phyloP scores from a whole-genome alignment of 1,284 basidiomycete genomes.

The Boletus smithii region DNA sequence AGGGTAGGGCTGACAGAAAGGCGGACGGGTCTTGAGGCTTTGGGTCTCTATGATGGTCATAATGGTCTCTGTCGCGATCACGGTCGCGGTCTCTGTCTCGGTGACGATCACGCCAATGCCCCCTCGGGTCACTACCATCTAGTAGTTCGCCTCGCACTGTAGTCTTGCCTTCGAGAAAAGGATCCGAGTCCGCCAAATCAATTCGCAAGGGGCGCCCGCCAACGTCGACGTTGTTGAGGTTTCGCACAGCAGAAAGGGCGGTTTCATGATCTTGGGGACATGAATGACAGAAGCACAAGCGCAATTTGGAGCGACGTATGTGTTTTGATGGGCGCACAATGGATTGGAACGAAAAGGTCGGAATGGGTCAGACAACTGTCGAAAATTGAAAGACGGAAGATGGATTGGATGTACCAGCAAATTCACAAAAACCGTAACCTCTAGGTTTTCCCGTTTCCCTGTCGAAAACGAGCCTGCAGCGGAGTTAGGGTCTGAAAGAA shows the following conservation, averaged over 20 bases:
- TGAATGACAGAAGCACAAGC: constrained; percentile 13
- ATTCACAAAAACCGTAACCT: constrained; percentile 98
- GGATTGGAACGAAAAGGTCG: constrained; percentile 21
- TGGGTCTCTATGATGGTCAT: constrained; percentile 26
- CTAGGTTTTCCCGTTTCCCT: constrained; percentile 93
- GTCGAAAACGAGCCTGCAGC: constrained; percentile 86
- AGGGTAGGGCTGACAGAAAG: constrained; percentile 68
- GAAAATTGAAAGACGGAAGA: constrained; percentile 28
- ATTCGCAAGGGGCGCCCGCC: constrained; percentile 83
- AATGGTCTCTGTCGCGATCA: constrained; percentile 30
- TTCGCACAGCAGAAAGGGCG: constrained; percentile 75
- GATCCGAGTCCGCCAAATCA: constrained; percentile 67
- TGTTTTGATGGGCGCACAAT: constrained; percentile 13
- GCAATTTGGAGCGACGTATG: constrained; percentile 6
- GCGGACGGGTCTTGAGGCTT: constrained; percentile 42
- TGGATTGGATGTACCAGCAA: constrained; percentile 71
- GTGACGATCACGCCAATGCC: constrained; percentile 52
- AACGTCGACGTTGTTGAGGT: constrained; percentile 79
- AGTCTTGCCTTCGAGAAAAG: constrained; percentile 60
- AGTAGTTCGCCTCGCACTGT: constrained; percentile 50
- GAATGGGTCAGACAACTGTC: constrained; percentile 41
- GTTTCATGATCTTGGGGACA: constrained; percentile 82
- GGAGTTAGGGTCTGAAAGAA: constrained; percentile 3
- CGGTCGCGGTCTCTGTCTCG: constrained; percentile 28
- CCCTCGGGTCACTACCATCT: constrained; percentile 46